Evolutionary conservation across 768 basidiomycete species (phyloP), one percentile per base, ranked within the genome.

Genomic region (Stropharia rugosoannulata): DNA sequence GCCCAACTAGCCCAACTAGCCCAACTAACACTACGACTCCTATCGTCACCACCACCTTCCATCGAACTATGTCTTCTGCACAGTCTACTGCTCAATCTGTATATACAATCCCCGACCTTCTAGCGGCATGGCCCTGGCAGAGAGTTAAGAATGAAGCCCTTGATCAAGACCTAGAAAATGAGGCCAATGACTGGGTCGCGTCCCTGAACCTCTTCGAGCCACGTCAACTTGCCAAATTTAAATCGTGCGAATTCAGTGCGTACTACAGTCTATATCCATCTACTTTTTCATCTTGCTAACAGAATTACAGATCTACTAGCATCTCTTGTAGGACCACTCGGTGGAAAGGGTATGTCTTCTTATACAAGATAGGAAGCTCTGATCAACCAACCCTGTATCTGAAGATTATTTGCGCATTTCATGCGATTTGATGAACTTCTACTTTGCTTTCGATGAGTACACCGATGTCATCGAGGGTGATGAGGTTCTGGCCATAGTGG

Each of bases 371-470:
- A 13, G 10, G n/a, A 38, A 29, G 1, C 11, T 5, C 35, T 49
- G n/a, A 35, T 7, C 7, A 16, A 18, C 36, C 7, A 19, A 32
- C n/a, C n/a, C 38, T 10, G 29, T 18, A 18, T 8, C 7, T 5
- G 16, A 16, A 65, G 61, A 57, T 2, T 49, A 61, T 29, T 58
- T 65, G 39, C 59, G 64, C 5, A 61, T 62, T n/a, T 46, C 58
- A 12, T 62, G 80, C 51, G 81, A 83, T 56, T 63, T 82, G 51
- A 81, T 83, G 77, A 73, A 78, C 39, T 57, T 81, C 7, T 73
- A 80, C 55, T 82, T 79, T 60, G 56, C 80, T 37, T 69, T 80
- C 54, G 82, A 84, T 60, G 78, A 80, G 58, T 73, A 76, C 54
- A 75, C 79, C 5, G 82, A 84, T 62, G 62, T 71, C 9, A 69